Conservation (phyloP, 202 grass and related monocot species). For the Schoenoplectus triqueter region DNA sequence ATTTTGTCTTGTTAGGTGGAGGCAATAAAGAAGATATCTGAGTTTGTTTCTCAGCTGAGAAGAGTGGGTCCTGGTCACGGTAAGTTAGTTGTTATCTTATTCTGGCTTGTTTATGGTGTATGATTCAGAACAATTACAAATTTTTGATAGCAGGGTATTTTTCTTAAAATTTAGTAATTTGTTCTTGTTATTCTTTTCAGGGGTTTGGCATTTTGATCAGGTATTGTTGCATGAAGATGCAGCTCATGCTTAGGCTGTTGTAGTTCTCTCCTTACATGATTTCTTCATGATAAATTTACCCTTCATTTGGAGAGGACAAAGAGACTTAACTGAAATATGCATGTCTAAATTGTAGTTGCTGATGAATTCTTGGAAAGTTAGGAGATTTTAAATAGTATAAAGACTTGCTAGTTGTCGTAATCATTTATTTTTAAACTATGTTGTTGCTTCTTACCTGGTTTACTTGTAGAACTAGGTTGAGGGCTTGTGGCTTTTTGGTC, state of each 20-base stretch:
- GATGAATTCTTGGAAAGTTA: background rate
- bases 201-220: conserved; percentile 53
- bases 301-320: background rate
- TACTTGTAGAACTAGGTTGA: background rate
- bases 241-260: conserved; percentile 13
- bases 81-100: conserved; percentile 15
- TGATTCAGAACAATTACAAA: conserved; percentile 1
- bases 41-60: conserved; percentile 50
- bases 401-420: too few species aligned
- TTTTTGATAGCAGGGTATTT: background rate
- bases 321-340: background rate
- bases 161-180: background rate
- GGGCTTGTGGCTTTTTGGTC: background rate
- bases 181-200: conserved; percentile 29
- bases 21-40: conserved; percentile 52
- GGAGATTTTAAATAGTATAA: too few species aligned
- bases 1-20: conserved; percentile 41
- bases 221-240: conserved; percentile 38
- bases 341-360: background rate
- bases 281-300: background rate
- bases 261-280: background rate
- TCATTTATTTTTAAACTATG: background rate
- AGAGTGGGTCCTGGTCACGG: conserved; percentile 53
- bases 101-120: background rate
- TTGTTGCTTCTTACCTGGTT: background rate